Evolutionary conservation across 495 filamentous ascomycete species (phyloP), one percentile per base, ranked within the genome.

Genomic region (Penicillium mononematosum): DNA sequence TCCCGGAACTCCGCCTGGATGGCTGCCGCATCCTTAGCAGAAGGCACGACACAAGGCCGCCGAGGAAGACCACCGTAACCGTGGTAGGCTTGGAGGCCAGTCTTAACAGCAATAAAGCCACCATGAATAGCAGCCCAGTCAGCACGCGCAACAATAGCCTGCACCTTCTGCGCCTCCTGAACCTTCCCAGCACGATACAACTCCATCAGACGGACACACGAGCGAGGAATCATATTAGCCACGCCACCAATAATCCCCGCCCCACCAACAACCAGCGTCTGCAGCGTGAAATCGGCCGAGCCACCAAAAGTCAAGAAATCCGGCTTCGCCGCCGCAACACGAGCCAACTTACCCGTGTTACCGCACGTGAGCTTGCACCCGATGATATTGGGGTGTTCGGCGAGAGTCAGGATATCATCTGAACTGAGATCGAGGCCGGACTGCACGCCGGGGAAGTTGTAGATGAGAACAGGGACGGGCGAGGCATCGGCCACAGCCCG

Each of bases 321-420:
- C 29, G 83, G 77, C 55, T 80, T 78, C 16, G 81, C 81, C 22
- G 85, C 85, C 4, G 85, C 89, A 44, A 97, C 81, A 54, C 92
- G 84, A 63, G 84, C 86, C 49, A 97, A 79, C 72, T 97, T 97
- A 52, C 92, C 92, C 17, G 92, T 96, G 73, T 97, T 96, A 46
- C 91, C 92, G 70, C 92, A 97, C 5, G 92, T 97, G 50, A 96
- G 80, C 78, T 97, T 97, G 67, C 87, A 88, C 48, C 92, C 92
- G 52, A 91, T 85, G 63, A 97, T 93, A 66, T 96, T 96, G 62
- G 86, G 81, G 69, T 96, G 91, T 60, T 84, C 70, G 4, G 91
- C 71, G 19, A 96, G 81, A 50, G 83, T 71, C 49, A 88, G 78
- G 68, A 96, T 89, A 58, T 85, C 78, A 64, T 96, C 90, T 0